Evolutionary conservation across 2,329 filamentous ascomycete genomes (phyloP).

Genomic region (Fusarium tjaetaba): DNA sequence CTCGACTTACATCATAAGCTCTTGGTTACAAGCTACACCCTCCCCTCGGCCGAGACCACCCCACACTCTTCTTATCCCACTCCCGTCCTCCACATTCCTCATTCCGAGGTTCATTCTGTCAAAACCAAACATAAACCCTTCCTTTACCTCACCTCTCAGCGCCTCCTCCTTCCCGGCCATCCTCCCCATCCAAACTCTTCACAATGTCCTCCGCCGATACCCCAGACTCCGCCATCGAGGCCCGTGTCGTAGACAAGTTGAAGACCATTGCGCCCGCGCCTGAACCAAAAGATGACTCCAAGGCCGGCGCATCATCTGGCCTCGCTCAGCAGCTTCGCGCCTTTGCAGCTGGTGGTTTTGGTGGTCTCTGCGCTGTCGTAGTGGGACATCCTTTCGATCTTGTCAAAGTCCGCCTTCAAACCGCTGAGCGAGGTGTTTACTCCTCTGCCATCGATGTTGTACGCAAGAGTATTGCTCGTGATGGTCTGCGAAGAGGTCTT

Average conservation of each 20-base stretch:
- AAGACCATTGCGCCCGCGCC: slow-evolving; percentile 57
- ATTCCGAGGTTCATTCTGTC: slow-evolving; percentile 23
- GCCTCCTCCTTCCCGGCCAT: neutral
- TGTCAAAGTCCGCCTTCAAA: slow-evolving; percentile 97
- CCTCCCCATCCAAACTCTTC: slow-evolving; percentile 5
- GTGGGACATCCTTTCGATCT: slow-evolving; percentile 97
- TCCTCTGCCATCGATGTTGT: slow-evolving; percentile 91
- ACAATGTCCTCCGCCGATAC: slow-evolving; percentile 42
- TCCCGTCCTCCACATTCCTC: slow-evolving; percentile 35
- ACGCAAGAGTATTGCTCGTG: slow-evolving; percentile 84
- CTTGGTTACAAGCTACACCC: slow-evolving; percentile 12
- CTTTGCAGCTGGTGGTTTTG: slow-evolving; percentile 88
- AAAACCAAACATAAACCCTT: slow-evolving; percentile 15
- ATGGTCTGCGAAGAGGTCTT: slow-evolving; percentile 81
- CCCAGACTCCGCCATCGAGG: slow-evolving; percentile 39
- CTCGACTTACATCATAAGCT: slow-evolving; percentile 17
- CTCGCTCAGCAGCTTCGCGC: slow-evolving; percentile 73
- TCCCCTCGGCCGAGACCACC: slow-evolving; percentile 41
- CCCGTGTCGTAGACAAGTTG: slow-evolving; percentile 55
- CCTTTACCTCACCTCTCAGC: neutral
- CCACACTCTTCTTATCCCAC: slow-evolving; percentile 28
- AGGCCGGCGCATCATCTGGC: slow-evolving; percentile 50
- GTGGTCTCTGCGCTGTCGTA: slow-evolving; percentile 91
- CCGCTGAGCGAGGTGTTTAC: slow-evolving; percentile 93
- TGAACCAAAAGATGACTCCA: slow-evolving; percentile 55